phyloP scores from a whole-genome alignment of 2,329 filamentous ascomycete genomes.

The Claviceps cyperi region DNA sequence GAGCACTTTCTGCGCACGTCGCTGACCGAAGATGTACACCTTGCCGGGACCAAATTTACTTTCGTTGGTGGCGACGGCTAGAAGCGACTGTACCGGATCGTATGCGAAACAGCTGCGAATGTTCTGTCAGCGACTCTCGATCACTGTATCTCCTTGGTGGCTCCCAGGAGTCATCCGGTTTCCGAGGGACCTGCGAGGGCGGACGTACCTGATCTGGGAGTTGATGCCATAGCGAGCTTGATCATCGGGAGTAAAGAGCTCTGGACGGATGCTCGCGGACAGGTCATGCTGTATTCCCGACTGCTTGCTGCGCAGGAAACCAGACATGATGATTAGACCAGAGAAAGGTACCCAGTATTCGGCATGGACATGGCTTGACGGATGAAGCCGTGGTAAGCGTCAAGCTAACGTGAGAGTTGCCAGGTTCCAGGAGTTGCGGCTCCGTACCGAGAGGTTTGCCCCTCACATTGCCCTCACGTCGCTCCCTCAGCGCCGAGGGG shows the following conservation, averaged over 20 bases:
- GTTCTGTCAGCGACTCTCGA: neutral
- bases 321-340: slow-evolving; percentile 46
- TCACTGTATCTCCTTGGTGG: neutral
- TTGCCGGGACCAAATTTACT: slow-evolving; percentile 74
- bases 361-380: neutral
- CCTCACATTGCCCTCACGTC: neutral
- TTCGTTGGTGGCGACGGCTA: slow-evolving; percentile 83
- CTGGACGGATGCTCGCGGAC: slow-evolving; percentile 63
- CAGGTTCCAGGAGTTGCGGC: neutral
- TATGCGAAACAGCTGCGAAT: slow-evolving; percentile 59
- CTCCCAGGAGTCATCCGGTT: no score
- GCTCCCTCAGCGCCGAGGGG: neutral
- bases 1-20: slow-evolving; percentile 63
- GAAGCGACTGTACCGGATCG: slow-evolving; percentile 82
- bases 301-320: slow-evolving; percentile 85
- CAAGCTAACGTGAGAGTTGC: no score
- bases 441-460: neutral
- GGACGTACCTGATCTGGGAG: slow-evolving; percentile 47
- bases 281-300: slow-evolving; percentile 84
- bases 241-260: slow-evolving; percentile 72
- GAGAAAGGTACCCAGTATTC: no score
- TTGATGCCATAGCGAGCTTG: slow-evolving; percentile 72
- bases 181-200: neutral
- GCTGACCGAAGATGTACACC: slow-evolving; percentile 78
- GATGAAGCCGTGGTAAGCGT: neutral